Percentiles rank a stretch among this genome's conserved stretches.
Conservation (phyloP, 2,329 filamentous ascomycete genomes). For the Plenodomus lindquistii region DNA sequence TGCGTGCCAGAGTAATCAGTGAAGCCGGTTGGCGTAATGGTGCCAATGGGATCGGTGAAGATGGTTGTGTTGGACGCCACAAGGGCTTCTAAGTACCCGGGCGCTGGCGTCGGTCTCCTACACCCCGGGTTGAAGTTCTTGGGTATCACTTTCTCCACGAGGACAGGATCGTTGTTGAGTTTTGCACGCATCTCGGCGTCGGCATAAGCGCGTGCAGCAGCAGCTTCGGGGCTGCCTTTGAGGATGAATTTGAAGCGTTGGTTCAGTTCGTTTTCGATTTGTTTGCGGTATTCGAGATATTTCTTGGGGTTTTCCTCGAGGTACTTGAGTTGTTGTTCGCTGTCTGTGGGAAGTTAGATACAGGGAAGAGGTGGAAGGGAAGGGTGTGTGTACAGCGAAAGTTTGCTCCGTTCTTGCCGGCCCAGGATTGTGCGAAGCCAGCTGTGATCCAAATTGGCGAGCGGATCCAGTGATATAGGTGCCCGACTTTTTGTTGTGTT, state of each 20-base stretch:
- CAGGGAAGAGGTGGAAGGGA: neutral
- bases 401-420: conserved; percentile 52
- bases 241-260: conserved; percentile 59
- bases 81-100: conserved; percentile 28
- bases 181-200: conserved; percentile 48
- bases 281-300: conserved; percentile 54
- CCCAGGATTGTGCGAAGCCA: conserved; percentile 53
- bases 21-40: conserved; percentile 26
- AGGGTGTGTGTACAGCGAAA: conserved; percentile 45
- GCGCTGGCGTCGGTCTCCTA: conserved; percentile 27
- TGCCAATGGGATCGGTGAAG: conserved; percentile 22
- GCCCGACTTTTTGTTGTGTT: conserved; percentile 44
- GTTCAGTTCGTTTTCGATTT: conserved; percentile 56
- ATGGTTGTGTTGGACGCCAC: conserved; percentile 21
- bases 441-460: conserved; percentile 55
- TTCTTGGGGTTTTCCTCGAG: conserved; percentile 48
- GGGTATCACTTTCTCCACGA: conserved; percentile 52
- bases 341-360: conserved; percentile 32
- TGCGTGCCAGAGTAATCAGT: conserved; percentile 18
- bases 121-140: conserved; percentile 41
- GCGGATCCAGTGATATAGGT: conserved; percentile 49
- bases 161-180: conserved; percentile 43
- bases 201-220: conserved; percentile 47
- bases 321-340: conserved; percentile 45
- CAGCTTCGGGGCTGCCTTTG: conserved; percentile 53